phyloP scores from a whole-genome alignment of 805 yeast species.

The Spathaspora passalidarum region DNA sequence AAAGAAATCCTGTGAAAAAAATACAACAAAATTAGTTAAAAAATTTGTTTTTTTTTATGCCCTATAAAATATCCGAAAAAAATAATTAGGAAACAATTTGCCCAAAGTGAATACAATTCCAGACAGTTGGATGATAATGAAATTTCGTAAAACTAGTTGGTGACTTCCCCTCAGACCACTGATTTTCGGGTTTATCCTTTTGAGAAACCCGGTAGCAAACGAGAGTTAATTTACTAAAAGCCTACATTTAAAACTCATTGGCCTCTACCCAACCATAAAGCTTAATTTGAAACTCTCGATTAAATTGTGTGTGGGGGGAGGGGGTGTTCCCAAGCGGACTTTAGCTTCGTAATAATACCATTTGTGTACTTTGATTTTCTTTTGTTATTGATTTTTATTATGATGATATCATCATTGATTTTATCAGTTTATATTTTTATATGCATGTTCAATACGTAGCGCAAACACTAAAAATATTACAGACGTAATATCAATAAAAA shows the following conservation, averaged over 20 bases:
- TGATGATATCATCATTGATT: background rate
- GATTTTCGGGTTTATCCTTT: background rate
- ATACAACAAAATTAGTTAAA: background rate
- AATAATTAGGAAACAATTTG: background rate
- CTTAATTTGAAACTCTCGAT: background rate
- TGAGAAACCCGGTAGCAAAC: background rate
- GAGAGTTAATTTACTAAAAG: background rate
- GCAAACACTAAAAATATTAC: background rate
- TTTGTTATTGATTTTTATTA: background rate
- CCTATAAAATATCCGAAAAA: conserved; percentile 1
- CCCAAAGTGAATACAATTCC: background rate
- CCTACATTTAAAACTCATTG: background rate
- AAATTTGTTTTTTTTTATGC: background rate
- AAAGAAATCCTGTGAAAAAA: background rate
- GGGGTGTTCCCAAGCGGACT: background rate
- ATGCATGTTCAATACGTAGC: background rate
- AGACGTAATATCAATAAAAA: background rate
- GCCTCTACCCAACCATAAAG: background rate
- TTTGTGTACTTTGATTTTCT: background rate
- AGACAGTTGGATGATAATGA: conserved; percentile 1
- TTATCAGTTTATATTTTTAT: too few species aligned
- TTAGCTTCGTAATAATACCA: background rate
- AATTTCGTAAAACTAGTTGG: background rate
- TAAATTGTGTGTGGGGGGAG: background rate
- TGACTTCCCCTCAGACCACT: background rate